Percentiles rank a stretch among this genome's conserved stretches.
Conservation (phyloP, 306 rosid species). For the Medicago truncatula region DNA sequence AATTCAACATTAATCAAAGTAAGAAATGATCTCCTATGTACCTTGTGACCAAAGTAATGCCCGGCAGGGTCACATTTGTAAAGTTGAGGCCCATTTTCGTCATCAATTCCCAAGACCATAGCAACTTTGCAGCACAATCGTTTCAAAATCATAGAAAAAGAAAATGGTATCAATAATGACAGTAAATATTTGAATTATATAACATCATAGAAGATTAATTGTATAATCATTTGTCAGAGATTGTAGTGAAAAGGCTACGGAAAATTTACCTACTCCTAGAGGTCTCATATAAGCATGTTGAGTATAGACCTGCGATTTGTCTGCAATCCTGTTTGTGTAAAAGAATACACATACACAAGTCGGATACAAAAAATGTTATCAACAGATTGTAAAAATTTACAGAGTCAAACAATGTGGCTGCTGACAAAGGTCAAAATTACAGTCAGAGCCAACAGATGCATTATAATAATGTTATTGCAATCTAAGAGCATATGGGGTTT, state of each 20-base stretch:
- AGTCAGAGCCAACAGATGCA: slow-evolving; percentile 8
- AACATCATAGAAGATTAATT: slow-evolving; percentile 18
- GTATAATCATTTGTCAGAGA: slow-evolving; percentile 17
- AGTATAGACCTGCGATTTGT: slow-evolving; percentile 97
- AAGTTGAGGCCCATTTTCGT: slow-evolving; percentile 85
- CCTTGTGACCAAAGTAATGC: slow-evolving; percentile 99
- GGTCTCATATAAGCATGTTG: slow-evolving; percentile 99
- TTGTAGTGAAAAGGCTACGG: slow-evolving; percentile 8
- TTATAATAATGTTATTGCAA: neutral
- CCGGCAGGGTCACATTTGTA: slow-evolving; percentile 99
- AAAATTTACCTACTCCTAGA: slow-evolving; percentile 89
- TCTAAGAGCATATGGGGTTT: neutral
- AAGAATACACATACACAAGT: slow-evolving; percentile 36
- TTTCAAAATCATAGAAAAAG: slow-evolving; percentile 28
- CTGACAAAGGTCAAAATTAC: slow-evolving; percentile 3
- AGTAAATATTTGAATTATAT: slow-evolving; percentile 13
- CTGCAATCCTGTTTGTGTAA: slow-evolving; percentile 78
- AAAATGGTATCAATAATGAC: slow-evolving; percentile 37
- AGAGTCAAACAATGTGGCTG: neutral
- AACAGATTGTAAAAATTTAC: slow-evolving; percentile 23
- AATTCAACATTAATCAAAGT: slow-evolving; percentile 3
- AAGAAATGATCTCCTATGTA: slow-evolving; percentile 42
- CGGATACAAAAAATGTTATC: slow-evolving; percentile 20
- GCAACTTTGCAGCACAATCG: slow-evolving; percentile 65
- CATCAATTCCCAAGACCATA: slow-evolving; percentile 96